These are phyloP conservation scores for Leccinum barrowsii DNA, from an alignment of 768 basidiomycete species.

Conservation along the genomic window DNA sequence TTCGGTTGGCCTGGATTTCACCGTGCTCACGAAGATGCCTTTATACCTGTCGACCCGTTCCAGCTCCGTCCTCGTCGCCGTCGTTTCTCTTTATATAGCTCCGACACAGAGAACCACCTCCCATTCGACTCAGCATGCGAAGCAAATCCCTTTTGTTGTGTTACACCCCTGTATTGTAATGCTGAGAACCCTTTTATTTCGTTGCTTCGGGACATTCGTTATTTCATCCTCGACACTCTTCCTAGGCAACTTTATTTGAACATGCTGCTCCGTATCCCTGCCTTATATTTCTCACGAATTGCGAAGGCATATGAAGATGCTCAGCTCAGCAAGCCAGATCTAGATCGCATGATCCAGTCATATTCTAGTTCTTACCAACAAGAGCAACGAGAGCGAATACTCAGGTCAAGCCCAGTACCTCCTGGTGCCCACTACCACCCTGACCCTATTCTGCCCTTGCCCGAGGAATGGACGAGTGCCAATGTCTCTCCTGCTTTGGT, in stretches of 20 bases:
- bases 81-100: slow-evolving; percentile 19
- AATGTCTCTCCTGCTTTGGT: slow-evolving; percentile 60
- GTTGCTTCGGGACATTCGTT: slow-evolving; percentile 18
- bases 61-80: slow-evolving; percentile 27
- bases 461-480: slow-evolving; percentile 48
- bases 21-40: slow-evolving; percentile 50
- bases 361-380: slow-evolving; percentile 23
- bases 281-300: slow-evolving; percentile 77
- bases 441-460: slow-evolving; percentile 38
- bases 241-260: slow-evolving; percentile 44
- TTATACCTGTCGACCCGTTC: slow-evolving; percentile 56
- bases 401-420: slow-evolving; percentile 27
- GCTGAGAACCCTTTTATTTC: slow-evolving; percentile 12
- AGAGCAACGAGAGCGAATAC: slow-evolving; percentile 12
- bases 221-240: slow-evolving; percentile 35
- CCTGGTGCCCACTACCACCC: slow-evolving; percentile 23
- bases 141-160: slow-evolving; percentile 21
- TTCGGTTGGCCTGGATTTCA: slow-evolving; percentile 54
- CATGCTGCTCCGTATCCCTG: slow-evolving; percentile 64
- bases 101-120: slow-evolving; percentile 19
- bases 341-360: slow-evolving; percentile 47
- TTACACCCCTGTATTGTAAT: slow-evolving; percentile 15
- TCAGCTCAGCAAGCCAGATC: slow-evolving; percentile 71
- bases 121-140: slow-evolving; percentile 22
- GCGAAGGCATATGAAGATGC: slow-evolving; percentile 75